Conservation (phyloP, 2,329 filamentous ascomycete species). For the Curvularia verruculosa region DNA sequence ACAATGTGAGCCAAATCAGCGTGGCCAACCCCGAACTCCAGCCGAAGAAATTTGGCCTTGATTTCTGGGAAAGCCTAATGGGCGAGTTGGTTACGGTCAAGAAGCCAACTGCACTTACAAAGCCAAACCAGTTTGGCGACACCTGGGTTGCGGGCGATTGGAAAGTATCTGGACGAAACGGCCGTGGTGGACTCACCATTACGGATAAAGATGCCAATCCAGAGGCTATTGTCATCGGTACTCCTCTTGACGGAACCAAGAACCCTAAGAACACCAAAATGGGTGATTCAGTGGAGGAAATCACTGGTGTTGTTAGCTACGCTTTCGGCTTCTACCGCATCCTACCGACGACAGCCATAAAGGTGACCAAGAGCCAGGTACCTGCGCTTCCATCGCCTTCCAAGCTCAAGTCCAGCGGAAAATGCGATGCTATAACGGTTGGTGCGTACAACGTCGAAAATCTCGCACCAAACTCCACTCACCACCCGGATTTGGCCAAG, state of each 20-base stretch:
- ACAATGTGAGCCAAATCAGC: conserved; percentile 65
- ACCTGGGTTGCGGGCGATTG: conserved; percentile 72
- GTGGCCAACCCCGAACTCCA: conserved; percentile 65
- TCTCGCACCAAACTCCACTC: conserved; percentile 61
- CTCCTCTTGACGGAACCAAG: conserved; percentile 67
- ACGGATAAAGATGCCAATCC: conserved; percentile 68
- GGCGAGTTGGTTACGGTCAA: conserved; percentile 71
- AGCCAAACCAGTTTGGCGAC: conserved; percentile 69
- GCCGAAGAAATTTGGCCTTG: conserved; percentile 67
- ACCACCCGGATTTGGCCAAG: conserved; percentile 64
- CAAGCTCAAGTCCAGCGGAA: conserved; percentile 60
- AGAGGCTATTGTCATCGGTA: conserved; percentile 69
- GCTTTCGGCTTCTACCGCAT: conserved; percentile 73
- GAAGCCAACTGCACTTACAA: conserved; percentile 62
- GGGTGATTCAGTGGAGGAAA: conserved; percentile 68
- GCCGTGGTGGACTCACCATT: conserved; percentile 69
- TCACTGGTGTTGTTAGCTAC: conserved; percentile 71
- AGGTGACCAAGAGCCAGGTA: conserved; percentile 53
- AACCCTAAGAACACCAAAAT: conserved; percentile 67
- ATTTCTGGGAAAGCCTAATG: conserved; percentile 74
- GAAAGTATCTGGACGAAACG: conserved; percentile 67
- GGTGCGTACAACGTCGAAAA: conserved; percentile 76
- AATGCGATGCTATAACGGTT: conserved; percentile 67
- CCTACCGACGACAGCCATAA: conserved; percentile 65
- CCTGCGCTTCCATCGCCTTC: conserved; percentile 59